Evolutionary conservation across 305 asterid genomes (phyloP).

Genomic region (Fraxinus sp.): DNA sequence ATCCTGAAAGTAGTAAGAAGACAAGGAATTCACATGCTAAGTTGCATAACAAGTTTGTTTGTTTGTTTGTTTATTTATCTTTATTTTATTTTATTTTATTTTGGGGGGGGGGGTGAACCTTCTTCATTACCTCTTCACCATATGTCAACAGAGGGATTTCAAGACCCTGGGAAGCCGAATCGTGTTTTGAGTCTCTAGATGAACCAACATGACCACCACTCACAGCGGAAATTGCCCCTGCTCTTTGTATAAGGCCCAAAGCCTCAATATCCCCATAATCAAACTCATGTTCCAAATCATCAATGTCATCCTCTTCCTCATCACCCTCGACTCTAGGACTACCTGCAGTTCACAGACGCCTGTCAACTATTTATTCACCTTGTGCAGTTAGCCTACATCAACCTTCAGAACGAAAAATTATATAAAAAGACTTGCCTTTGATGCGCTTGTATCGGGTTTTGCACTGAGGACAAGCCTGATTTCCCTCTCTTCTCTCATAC

Average conservation of each 20-base stretch:
- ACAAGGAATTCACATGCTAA: neutral
- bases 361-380: conserved; percentile 12
- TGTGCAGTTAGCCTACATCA: neutral
- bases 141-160: conserved; percentile 71
- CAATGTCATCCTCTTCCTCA: conserved; percentile 78
- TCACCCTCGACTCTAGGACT: conserved; percentile 91
- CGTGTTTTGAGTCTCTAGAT: conserved; percentile 36
- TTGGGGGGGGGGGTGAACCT: neutral
- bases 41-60: neutral
- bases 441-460: conserved; percentile 83
- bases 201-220: conserved; percentile 39
- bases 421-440: conserved; percentile 43
- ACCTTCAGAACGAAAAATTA: too few species aligned
- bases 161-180: conserved; percentile 36
- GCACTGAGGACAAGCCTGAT: conserved; percentile 85
- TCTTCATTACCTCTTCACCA: conserved; percentile 66
- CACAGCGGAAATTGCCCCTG: conserved; percentile 32
- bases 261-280: conserved; percentile 46
- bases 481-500: conserved; percentile 87
- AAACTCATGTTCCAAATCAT: conserved; percentile 83
- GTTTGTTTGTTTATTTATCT: too few species aligned
- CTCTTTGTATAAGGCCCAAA: conserved; percentile 26
- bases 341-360: conserved; percentile 44
- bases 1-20: conserved; percentile 38
- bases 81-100: too few species aligned